Evolutionary conservation across 805 yeast species (phyloP).

Genomic region (Lipomyces spencermartinsiae): DNA sequence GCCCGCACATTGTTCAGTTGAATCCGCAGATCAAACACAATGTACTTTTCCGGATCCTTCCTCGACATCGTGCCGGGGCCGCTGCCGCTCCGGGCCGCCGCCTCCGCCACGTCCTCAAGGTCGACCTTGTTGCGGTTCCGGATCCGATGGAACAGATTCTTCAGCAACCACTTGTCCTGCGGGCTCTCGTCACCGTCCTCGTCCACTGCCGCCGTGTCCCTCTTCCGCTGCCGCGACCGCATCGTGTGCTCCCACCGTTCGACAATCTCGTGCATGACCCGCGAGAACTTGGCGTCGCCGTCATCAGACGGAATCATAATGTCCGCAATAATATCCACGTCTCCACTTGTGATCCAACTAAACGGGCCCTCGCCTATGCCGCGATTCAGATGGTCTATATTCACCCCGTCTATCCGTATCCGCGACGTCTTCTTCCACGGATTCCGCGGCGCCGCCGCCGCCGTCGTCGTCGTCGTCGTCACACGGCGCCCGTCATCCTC

Average conservation of each 20-base stretch:
- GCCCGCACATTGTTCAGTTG: conserved; percentile 88
- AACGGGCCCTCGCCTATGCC: conserved; percentile 88
- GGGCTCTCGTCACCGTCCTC: conserved; percentile 30
- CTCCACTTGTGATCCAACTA: conserved; percentile 95
- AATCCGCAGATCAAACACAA: conserved; percentile 79
- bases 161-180: conserved; percentile 3
- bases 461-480: not conserved
- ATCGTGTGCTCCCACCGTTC: conserved; percentile 51
- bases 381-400: conserved; percentile 85
- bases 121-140: conserved; percentile 10
- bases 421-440: conserved; percentile 75
- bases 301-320: conserved; percentile 76
- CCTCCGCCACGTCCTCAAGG: conserved; percentile 13
- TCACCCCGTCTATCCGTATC: conserved; percentile 81
- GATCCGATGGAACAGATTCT: not conserved
- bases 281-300: conserved; percentile 54
- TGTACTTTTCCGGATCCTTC: conserved; percentile 41
- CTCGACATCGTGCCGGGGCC: not conserved
- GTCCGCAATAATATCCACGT: conserved; percentile 93
- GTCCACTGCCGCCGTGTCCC: conserved; percentile 26
- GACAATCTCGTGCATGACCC: conserved; percentile 48
- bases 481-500: conserved; percentile 22
- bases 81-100: not conserved
- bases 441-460: conserved; percentile 55
- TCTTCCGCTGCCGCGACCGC: conserved; percentile 29